Base-by-base conservation (phyloP, 768 basidiomycete species). In the Agrocybe chaxingu region DNA sequence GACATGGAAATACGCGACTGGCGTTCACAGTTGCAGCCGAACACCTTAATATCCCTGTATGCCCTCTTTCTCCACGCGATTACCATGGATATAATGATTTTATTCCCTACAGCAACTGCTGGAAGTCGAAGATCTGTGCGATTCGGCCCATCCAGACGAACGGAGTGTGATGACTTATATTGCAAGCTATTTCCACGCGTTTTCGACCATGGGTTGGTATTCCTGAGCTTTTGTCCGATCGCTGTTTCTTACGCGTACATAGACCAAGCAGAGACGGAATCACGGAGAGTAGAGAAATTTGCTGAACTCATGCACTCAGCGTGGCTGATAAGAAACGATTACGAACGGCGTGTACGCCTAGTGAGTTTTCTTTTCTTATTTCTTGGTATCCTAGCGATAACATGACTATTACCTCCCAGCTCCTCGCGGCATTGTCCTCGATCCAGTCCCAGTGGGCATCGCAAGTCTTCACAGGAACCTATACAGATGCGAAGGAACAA, bases 121-220 rank as follows among this genome's bases (percentile, higher is more conserved):
- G 13, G 97, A 99, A 76, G 96, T 98, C 0, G 87, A 92, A 48
- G 97, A 99, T 74, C 68, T 99, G 30, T 95, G 92, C 57, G 92
- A 94, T 62, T 81, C 85, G 0, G 74, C 74, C n/a, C 81, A 79
- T 42, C 96, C 96, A 0, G 97, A 99, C 66, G 97, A 99, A 69
- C 85, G 93, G 34, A 92, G 89, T 67, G 91, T 98, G 8, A 98
- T 98, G 92, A 98, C 94, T 4, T 98, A 98, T 58, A 88, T 99
- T 41, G 97, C 97, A 32, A 91, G 91, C 59, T 98, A 80, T 70
- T 99, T 99, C 77, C 97, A 98, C 64, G 95, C 96, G 0, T 99
- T 99, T 66, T 96, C 94, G 0, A 86, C 91, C 0, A 95, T 97
- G 87, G 92, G 95, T 95, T 57, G 45, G 81, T 68, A 13, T 36